Base-by-base conservation (phyloP, 306 rosid genomes). In the Trifolium dubium region DNA sequence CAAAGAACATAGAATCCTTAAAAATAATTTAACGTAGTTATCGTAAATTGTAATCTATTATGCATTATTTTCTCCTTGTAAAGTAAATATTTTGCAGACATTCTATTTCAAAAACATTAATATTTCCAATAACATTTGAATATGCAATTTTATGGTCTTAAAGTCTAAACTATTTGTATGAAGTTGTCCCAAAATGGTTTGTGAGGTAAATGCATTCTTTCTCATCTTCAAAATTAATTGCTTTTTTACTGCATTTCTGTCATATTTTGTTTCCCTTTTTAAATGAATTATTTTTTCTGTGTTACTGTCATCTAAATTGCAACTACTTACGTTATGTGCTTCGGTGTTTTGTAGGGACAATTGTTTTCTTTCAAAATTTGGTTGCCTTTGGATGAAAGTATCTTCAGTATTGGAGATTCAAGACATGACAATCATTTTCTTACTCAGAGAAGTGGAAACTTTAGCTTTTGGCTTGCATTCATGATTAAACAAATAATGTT, bases 401-500 rank as follows among this genome's bases (percentile, higher is more conserved):
- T 65, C 84, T 35, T 43, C 39, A 44, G n/a, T 53, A 50, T 75
- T 72, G 85, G 69, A 80, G 80, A 77, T 71, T 58, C 75, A 17
- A 58, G 73, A 74, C 85, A 66, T 77, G 83, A 72, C 53, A 75
- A 77, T 79, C 53, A 29, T 75, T 75, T 67, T 77, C 88, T 77
- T 86, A 71, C 75, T 67, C 35, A 74, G 84, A 80, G 85, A 82
- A 81, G 79, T 70, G 71, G 76, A n/a, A 86, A 84, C 89, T 63
- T 81, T 84, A 79, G 82, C 50, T 2, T 83, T 83, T 75, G 56
- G 46, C 78, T 82, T 87, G 59, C 64, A 65, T 76, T 85, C 86
- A 83, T 64, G 86, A 84, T 86, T 69, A 82, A 86, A 83, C 82
- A 78, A 54, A 41, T 30, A 10, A 69, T 82, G 85, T 83, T 88